Base-by-base conservation (phyloP, 2,329 filamentous ascomycete species). In the Aspergillus arachidicola region DNA sequence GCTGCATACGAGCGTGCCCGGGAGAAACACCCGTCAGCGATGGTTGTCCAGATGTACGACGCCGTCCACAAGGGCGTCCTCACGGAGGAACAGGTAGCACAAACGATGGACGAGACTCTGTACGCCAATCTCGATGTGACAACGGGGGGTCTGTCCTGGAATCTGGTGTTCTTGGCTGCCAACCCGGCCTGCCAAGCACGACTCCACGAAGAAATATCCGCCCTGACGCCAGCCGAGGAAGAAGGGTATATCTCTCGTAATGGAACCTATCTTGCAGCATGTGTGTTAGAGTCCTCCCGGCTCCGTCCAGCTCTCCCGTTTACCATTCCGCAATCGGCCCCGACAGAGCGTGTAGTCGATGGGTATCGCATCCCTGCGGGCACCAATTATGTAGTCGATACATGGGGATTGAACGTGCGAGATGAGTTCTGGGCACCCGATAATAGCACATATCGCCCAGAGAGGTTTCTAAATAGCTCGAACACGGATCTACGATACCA, bases 51-150 rank as follows among this genome's bases (percentile, higher is more conserved):
- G 3, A 45, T 70, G 32, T 65, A 57, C 51, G 48, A 12, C 1
- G 64, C 68, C 2, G 54, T 61, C 7, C 61, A 64, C 0, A 26
- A 68, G 7, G 73, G 75, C 0, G 36, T 58, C 6, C 69, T 79
- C 23, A 69, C 61, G 1, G 59, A 58, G 14, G 69, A 75, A 6
- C 62, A 80, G 48, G 58, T 79, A 1, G 68, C 78, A 0, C 81
- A 82, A 34, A 83, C 82, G 0, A 66, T 83, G 6, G 81, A 84
- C 63, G 82, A 84, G 67, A 75, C 76, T 50, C 74, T 84, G 0
- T 84, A 78, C 62, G 81, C 80, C 2, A 83, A 84, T 62, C 72
- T 84, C 1, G 82, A 84, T 62, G 81, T 84, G 10, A 82, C 81
- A 0, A 76, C 76, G 2, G 78, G 79, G 5, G 79, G 69, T 1